These are phyloP conservation scores for Tetrapyrgos nigripes DNA, from an alignment of 1,284 basidiomycete species.

Conservation along the genomic window DNA sequence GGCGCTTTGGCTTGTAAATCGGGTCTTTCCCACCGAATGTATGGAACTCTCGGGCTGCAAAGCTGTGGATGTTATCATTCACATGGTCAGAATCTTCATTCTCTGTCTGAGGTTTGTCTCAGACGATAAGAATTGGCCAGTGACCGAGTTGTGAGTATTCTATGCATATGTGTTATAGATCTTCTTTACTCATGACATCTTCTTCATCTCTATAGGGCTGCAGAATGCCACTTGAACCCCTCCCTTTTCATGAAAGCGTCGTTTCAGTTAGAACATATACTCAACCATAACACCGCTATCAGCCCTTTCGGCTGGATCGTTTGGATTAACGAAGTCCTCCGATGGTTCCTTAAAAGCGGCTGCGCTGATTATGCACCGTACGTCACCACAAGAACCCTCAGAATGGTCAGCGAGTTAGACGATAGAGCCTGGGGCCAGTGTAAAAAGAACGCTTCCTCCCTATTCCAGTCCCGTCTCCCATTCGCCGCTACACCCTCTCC, in stretches of 20 bases:
- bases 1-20: too few relatives aligned
- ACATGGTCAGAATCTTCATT: background rate
- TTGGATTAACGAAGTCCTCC: background rate
- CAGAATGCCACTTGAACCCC: background rate
- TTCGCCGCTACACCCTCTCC: too few relatives aligned
- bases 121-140: background rate
- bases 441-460: too few relatives aligned
- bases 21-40: too few relatives aligned
- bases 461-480: too few relatives aligned
- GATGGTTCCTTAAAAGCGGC: background rate
- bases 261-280: background rate
- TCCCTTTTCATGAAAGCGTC: background rate
- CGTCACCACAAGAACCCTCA: background rate
- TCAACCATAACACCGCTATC: background rate
- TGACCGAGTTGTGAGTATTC: background rate
- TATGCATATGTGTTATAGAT: background rate
- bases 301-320: background rate
- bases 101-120: background rate
- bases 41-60: too few relatives aligned
- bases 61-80: too few relatives aligned
- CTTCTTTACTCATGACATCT: background rate
- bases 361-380: background rate
- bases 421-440: too few relatives aligned
- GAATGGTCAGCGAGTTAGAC: background rate
- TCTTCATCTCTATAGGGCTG: background rate